These are phyloP conservation scores for Penicillium verhagenii DNA, from an alignment of 495 filamentous ascomycete species.

Conservation along the genomic window DNA sequence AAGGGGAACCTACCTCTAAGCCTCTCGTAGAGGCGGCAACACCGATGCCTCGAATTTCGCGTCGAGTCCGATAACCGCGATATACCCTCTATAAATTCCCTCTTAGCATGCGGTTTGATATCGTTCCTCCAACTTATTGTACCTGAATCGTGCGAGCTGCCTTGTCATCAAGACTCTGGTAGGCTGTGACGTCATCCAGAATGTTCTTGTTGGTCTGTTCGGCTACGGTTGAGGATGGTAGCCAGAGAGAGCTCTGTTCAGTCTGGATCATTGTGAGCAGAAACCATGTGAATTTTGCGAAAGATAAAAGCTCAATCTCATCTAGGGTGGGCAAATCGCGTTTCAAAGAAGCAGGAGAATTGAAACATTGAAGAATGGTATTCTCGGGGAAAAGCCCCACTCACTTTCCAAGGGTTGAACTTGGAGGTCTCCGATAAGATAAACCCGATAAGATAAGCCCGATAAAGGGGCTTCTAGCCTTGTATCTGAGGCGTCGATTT, in stretches of 20 bases:
- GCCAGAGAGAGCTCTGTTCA: neutral
- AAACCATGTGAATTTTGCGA: no score
- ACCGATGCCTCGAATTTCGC: conserved; percentile 61
- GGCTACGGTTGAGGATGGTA: neutral
- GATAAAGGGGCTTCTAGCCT: neutral
- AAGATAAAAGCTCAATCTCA: no score
- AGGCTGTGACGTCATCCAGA: conserved; percentile 27
- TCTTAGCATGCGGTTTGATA: neutral
- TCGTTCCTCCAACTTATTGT: neutral
- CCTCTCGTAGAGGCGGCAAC: conserved; percentile 68
- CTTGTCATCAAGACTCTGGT: conserved; percentile 11
- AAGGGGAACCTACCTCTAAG: conserved; percentile 48
- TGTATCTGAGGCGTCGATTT: neutral
- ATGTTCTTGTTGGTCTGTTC: neutral
- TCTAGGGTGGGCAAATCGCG: no score
- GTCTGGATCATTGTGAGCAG: neutral
- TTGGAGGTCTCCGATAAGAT: no score
- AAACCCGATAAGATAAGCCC: neutral
- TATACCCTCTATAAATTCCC: conserved; percentile 56
- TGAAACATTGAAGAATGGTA: neutral
- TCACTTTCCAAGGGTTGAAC: neutral
- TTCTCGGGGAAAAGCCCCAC: neutral
- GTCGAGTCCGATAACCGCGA: conserved; percentile 66
- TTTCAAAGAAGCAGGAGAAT: neutral
- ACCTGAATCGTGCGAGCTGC: conserved; percentile 56